Evolutionary conservation across 2,329 filamentous ascomycete genomes (phyloP).

Genomic region (Colletotrichum sansevieriae): DNA sequence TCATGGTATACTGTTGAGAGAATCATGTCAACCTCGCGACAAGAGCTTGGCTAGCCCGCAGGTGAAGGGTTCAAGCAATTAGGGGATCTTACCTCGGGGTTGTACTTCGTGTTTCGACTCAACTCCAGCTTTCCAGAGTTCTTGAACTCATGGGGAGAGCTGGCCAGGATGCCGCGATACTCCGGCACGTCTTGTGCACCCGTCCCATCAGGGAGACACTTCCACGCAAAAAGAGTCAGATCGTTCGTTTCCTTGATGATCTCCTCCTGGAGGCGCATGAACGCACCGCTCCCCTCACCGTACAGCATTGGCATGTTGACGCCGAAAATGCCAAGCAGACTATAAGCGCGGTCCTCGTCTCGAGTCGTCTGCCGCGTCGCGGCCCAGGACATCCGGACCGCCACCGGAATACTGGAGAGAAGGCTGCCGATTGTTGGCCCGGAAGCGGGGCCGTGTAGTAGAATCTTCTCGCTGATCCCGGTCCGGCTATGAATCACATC

Average conservation of each 20-base stretch:
- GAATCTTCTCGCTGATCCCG: background rate
- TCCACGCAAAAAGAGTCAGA: constrained; percentile 22
- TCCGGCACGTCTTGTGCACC: background rate
- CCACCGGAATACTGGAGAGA: background rate
- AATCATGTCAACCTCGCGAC: no score
- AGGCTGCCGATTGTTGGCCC: background rate
- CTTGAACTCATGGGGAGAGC: background rate
- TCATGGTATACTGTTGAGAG: background rate
- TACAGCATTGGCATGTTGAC: constrained; percentile 47
- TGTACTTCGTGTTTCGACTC: background rate
- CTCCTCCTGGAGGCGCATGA: constrained; percentile 42
- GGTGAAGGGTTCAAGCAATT: background rate
- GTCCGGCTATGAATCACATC: background rate
- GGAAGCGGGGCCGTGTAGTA: background rate
- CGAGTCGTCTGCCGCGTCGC: constrained; percentile 43
- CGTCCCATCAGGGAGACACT: background rate
- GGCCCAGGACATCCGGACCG: constrained; percentile 46
- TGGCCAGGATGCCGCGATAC: constrained; percentile 4
- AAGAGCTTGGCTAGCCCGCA: no score
- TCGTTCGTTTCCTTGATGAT: constrained; percentile 23
- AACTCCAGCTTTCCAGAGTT: background rate
- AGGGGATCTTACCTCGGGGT: background rate
- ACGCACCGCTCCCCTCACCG: constrained; percentile 45
- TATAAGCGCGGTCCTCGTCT: constrained; percentile 46
- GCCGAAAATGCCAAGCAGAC: constrained; percentile 46